Base-by-base conservation (phyloP, 139 green algal species). In the Chlorella sp. region DNA sequence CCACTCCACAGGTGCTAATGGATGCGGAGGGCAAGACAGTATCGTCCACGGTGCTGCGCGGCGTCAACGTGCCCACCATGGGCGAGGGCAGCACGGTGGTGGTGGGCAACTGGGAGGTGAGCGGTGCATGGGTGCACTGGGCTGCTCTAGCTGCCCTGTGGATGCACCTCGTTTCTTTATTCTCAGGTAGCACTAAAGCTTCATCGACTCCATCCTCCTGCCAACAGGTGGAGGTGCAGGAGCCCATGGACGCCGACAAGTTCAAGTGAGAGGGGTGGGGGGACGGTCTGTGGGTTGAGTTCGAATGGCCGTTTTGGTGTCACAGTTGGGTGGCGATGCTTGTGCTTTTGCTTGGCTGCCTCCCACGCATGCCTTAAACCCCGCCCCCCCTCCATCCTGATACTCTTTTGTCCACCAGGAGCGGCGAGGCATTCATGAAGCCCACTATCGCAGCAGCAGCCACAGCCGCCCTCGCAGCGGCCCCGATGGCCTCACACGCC, bases 21-120 rank as follows among this genome's bases (percentile, higher is more conserved):
- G 55, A 74, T 67, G 57, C 30, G 28, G 90, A 93, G 30, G 91
- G 92, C 85, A 94, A 95, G 83, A 28, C 83, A 12, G 78, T 96
- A 1, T 83, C 63, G 18, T 84, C 87, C 51, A 75, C 83, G 4
- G 86, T 76, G 62, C 78, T 91, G 23, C 84, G 82, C 9, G 87
- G 84, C 23, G 30, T 85, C 25, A 74, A 67, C 12, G 55, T 78
- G 7, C 80, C 32, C 2, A 64, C 62, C 57, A 90, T 95, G 86
- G 86, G 82, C 12, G 78, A 67, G 3, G 89, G 85, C 21, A 87
- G 72, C 30, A 80, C 88, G 1, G 62, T 94, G 34, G 75, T 91
- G 38, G 65, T 96, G 15, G 88, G 87, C 41, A 89, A 74, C 74
- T 95, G 88, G 85, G 87, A 94, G 67, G 34, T 75, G 5, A 26